Evolutionary conservation across 2,329 filamentous ascomycete species (phyloP).

Genomic region (Leptographium procerum): DNA sequence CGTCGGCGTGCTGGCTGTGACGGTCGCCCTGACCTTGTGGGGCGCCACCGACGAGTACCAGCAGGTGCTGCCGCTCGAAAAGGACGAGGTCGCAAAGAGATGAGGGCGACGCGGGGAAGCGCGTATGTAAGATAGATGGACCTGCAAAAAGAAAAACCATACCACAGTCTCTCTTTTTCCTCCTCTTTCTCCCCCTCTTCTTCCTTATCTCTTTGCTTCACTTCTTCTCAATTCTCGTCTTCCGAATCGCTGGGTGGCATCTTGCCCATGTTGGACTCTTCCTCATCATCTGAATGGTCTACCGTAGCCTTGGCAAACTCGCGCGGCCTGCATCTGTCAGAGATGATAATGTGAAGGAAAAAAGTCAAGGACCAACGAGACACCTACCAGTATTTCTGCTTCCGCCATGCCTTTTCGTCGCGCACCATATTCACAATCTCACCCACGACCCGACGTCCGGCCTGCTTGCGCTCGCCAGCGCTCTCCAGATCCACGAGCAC

Average conservation of each 20-base stretch:
- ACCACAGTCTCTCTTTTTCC: background rate
- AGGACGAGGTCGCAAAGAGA: conserved; percentile 11
- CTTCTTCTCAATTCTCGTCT: conserved; percentile 35
- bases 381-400: conserved; percentile 69
- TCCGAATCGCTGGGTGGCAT: conserved; percentile 77
- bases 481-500: conserved; percentile 58
- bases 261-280: conserved; percentile 70
- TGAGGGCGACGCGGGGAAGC: background rate
- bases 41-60: conserved; percentile 36
- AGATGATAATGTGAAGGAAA: background rate
- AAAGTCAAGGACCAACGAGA: background rate
- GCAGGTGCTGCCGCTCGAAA: conserved; percentile 9
- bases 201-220: no score
- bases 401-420: conserved; percentile 86
- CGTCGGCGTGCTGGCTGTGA: conserved; percentile 57
- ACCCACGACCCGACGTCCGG: conserved; percentile 68
- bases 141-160: background rate
- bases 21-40: conserved; percentile 52
- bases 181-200: background rate
- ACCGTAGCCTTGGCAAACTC: conserved; percentile 57
- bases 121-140: background rate
- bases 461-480: conserved; percentile 48
- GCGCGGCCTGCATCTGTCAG: conserved; percentile 52
- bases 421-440: conserved; percentile 89
- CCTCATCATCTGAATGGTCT: conserved; percentile 46